A percentile compares a stretch with the other conserved stretches of the same genome.
Evolutionary conservation across 495 filamentous ascomycete genomes (phyloP).

Genomic region (Rhizodiscina lignyota): DNA sequence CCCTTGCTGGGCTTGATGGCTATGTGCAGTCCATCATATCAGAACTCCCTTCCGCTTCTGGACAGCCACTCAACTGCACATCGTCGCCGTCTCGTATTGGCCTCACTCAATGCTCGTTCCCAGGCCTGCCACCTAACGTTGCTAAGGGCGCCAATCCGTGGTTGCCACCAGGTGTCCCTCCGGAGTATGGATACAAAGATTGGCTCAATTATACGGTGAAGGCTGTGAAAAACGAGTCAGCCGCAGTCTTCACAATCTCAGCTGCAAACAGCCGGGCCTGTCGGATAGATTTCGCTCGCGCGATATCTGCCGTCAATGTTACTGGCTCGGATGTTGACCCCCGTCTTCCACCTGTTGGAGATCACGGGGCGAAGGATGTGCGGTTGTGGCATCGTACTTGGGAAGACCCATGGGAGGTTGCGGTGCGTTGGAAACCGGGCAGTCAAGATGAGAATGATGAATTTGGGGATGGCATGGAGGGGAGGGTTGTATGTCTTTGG

Average conservation of each 20-base stretch:
- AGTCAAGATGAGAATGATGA: too few relatives aligned
- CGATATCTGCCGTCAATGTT: slow-evolving; percentile 45
- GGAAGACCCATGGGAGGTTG: slow-evolving; percentile 58
- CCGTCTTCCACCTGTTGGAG: slow-evolving; percentile 39
- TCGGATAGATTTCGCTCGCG: slow-evolving; percentile 42
- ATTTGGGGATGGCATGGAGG: slow-evolving; percentile 35
- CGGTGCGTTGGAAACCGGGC: slow-evolving; percentile 42
- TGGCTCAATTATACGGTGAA: slow-evolving; percentile 50
- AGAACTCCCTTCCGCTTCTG: slow-evolving; percentile 52
- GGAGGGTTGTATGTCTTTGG: slow-evolving; percentile 70
- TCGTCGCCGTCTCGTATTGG: slow-evolving; percentile 22
- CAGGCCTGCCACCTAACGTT: slow-evolving; percentile 45
- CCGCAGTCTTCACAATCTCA: slow-evolving; percentile 39
- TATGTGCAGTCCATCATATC: slow-evolving; percentile 53
- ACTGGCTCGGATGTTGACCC: slow-evolving; percentile 33
- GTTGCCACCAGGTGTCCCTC: slow-evolving; percentile 24
- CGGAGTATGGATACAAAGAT: slow-evolving; percentile 26
- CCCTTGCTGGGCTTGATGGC: slow-evolving; percentile 52
- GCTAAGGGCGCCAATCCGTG: slow-evolving; percentile 12
- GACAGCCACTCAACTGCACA: slow-evolving; percentile 39
- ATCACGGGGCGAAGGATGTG: slow-evolving; percentile 36
- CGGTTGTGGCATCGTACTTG: slow-evolving; percentile 61
- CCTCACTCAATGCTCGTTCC: slow-evolving; percentile 51
- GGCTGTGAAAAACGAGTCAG: slow-evolving; percentile 14
- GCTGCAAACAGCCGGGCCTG: slow-evolving; percentile 57